Evolutionary conservation across 495 filamentous ascomycete species (phyloP).

Genomic region (Penicillium fimorum): DNA sequence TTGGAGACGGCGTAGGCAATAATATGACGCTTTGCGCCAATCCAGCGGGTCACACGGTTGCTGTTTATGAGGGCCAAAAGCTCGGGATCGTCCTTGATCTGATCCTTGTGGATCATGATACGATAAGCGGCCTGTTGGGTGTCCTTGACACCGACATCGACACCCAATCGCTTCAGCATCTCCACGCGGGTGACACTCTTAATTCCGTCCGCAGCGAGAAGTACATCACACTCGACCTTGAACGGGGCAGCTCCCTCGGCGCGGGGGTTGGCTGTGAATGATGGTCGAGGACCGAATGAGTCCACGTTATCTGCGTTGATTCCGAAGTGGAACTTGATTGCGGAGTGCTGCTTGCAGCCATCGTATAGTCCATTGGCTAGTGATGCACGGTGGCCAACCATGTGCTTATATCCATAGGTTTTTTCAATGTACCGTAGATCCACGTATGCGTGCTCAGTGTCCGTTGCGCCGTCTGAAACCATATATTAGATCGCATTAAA

Average conservation of each 20-base stretch:
- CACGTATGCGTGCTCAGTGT: constrained; percentile 67
- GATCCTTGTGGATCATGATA: constrained; percentile 70
- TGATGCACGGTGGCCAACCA: constrained; percentile 73
- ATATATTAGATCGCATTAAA: neutral
- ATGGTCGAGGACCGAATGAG: constrained; percentile 54
- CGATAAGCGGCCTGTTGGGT: constrained; percentile 81
- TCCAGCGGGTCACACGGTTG: constrained; percentile 73
- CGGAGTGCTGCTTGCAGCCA: constrained; percentile 59
- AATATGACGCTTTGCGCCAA: constrained; percentile 74
- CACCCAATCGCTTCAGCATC: constrained; percentile 57
- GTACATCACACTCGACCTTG: constrained; percentile 60
- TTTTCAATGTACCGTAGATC: constrained; percentile 62
- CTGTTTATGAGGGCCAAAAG: constrained; percentile 64
- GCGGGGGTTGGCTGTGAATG: constrained; percentile 57
- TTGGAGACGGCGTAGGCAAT: constrained; percentile 77
- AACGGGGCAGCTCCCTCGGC: constrained; percentile 49
- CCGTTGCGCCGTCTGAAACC: constrained; percentile 61
- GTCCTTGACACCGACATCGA: constrained; percentile 60
- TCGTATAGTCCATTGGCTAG: constrained; percentile 68
- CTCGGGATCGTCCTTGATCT: constrained; percentile 66
- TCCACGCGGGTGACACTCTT: constrained; percentile 61
- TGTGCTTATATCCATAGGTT: constrained; percentile 72
- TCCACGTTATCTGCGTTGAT: constrained; percentile 51
- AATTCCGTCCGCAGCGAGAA: constrained; percentile 73
- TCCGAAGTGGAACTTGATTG: constrained; percentile 69